Base-by-base conservation (phyloP, 495 filamentous ascomycete species). In the Pseudevernia furfuracea region DNA sequence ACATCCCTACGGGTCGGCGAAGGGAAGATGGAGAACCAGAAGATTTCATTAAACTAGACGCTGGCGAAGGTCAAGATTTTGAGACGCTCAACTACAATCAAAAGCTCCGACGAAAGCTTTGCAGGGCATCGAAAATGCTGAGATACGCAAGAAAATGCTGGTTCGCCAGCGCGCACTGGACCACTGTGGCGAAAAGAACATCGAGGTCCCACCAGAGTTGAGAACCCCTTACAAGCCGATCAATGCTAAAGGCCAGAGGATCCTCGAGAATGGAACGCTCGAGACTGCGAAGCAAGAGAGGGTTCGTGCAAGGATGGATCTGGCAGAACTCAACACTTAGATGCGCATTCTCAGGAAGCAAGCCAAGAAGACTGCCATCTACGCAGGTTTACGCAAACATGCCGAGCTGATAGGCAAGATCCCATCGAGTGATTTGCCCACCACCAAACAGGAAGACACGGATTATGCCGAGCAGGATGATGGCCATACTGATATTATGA, bases 201-300 rank as follows among this genome's bases (percentile, higher is more conserved):
- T 64, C 14, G 61, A 60, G 21, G 41, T 60, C 34, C 70, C 69
- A 6, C 25, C 43, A 14, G 55, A 63, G 37, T 59, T 72, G 37
- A 61, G 39, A 25, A 68, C 70, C 28, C 38, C 56, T 15, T 49
- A 43, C 32, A 69, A 68, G 39, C 67, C 70, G 17, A 36, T 64
- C 44, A 71, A 68, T 60, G 21, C 28, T 25, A 69, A 59, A 39
- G 69, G 69, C 17, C 58, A 62, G 56, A 68, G 71, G 17, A 70
- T 70, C 41, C 44, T 71, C 21, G 64, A 71, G 15, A 65, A 66
- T 43, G 71, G 71, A 25, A 66, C 48, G 28, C 38, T 66, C 34
- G 70, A 71, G 58, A 71, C 71, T 15, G 59, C 65, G 7, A 72
- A 72, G 46, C 71, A 72, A 63, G 71, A 72, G 36, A 65, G 67